Evolutionary conservation across 2,329 filamentous ascomycete species (phyloP), one percentile per base, ranked within the genome.

Genomic region (Fusarium odoratissimum): DNA sequence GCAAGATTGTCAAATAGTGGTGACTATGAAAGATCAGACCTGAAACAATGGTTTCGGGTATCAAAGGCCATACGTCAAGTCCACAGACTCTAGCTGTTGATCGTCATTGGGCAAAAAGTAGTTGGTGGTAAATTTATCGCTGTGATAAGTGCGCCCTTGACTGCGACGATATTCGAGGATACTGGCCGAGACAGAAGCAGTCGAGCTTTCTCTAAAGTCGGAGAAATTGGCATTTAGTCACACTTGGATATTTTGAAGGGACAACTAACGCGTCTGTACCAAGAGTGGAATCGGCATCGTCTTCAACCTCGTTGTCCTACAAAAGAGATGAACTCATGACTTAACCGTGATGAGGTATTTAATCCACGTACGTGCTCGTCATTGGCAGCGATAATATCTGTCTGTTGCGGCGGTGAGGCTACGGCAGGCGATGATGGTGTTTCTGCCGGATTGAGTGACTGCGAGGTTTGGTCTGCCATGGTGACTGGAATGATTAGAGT

Each of bases 111-210:
- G 68, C 5, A 71, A 63, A 2, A 60, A 48, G 5, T 71, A 71
- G 16, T 71, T 64, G 11, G 45, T 55, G 0, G 30, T 70, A 5
- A 68, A 71, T 5, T 67, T 71, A 21, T 71, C 68, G 23, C 68
- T 71, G 23, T 71, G 68, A 17, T 68, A 71, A 8, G 67, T 71
- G 11, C 68, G 67, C 1, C 68, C 68, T 19, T 71, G 67, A 17
- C 60, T 71, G 25, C 64, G 56, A 9, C 68, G 62, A 48, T 71
- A 71, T 7, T 71, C 51, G 0, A 71, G 62, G 12, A 71, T 68
- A 13, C 68, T 71, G 1, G 57, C 51, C 4, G 68, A 71, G 3
- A 71, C 31, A 6, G 68, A 71, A 21, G 67, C 61, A 4, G 68
- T 71, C 3, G 67, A 71, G 23, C 67, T 71, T 6, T 48, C 46